Conservation (phyloP, 768 basidiomycete genomes). For the Scleroderma bovista region DNA sequence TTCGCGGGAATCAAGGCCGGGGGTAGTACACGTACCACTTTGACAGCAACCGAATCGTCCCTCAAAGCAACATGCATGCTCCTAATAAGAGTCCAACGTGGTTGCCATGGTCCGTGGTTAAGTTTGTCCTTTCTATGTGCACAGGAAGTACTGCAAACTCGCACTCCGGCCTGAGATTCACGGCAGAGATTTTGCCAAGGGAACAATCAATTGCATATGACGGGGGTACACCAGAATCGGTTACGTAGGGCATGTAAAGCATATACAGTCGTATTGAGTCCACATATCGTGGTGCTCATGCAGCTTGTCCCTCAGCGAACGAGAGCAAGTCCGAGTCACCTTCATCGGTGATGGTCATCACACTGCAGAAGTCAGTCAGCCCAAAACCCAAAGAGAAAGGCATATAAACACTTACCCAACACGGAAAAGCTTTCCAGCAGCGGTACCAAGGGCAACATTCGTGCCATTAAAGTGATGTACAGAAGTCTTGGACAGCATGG, state of each 20-base stretch:
- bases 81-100: no score
- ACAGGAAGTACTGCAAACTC: no score
- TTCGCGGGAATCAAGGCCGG: no score
- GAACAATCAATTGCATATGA: neutral
- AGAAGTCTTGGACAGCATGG: slow-evolving; percentile 98
- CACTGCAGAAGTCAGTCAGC: neutral
- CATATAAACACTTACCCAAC: slow-evolving; percentile 61
- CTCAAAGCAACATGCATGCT: no score
- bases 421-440: slow-evolving; percentile 98
- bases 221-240: neutral
- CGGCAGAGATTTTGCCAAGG: no score
- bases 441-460: slow-evolving; percentile 97
- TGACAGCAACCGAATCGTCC: no score
- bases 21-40: no score
- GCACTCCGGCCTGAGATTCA: no score
- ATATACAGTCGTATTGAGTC: neutral
- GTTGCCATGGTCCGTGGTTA: no score
- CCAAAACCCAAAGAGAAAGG: slow-evolving; percentile 3
- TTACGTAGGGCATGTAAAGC: slow-evolving; percentile 2
- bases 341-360: slow-evolving; percentile 75
- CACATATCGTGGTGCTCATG: slow-evolving; percentile 35
- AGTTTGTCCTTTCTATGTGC: no score
- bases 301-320: slow-evolving; percentile 68
- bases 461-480: slow-evolving; percentile 98
- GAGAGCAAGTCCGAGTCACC: slow-evolving; percentile 95